These are phyloP conservation scores for Amaranthus palmeri DNA, from an alignment of 148 eudicot species.

Conservation along the genomic window DNA sequence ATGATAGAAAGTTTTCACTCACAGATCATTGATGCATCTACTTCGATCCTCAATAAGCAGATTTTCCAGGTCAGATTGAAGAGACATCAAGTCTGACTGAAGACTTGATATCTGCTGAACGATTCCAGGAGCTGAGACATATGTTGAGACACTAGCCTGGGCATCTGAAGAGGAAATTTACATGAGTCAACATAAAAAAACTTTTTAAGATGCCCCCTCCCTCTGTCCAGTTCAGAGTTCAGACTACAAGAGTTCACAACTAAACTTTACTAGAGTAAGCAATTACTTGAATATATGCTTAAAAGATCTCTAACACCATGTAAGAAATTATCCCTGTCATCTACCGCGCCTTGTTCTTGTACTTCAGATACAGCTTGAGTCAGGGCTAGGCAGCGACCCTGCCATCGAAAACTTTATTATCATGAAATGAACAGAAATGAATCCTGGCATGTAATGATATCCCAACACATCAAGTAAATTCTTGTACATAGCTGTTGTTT, in stretches of 20 bases:
- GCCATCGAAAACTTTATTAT: conserved; percentile 17
- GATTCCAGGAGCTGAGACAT: conserved; percentile 93
- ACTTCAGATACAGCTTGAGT: conserved; percentile 84
- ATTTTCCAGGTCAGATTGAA: conserved; percentile 91
- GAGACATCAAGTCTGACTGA: conserved; percentile 70
- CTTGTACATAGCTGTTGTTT: not conserved
- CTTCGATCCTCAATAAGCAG: conserved; percentile 84
- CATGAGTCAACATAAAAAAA: not conserved
- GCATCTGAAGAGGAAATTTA: conserved; percentile 51
- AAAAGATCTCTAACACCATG: conserved; percentile 97
- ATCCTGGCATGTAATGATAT: not conserved
- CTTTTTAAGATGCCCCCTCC: not conserved
- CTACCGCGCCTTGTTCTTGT: conserved; percentile 98
- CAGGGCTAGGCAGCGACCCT: conserved; percentile 78
- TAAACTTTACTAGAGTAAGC: not conserved
- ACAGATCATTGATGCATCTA: conserved; percentile 94
- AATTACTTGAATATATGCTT: conserved; percentile 90
- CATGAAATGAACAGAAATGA: not conserved
- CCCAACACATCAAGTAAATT: not conserved
- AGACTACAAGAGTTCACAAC: conserved; percentile 2
- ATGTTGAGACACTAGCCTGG: conserved; percentile 74
- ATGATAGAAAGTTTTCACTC: conserved; percentile 32
- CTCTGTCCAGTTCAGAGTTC: not conserved
- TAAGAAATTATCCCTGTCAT: conserved; percentile 87
- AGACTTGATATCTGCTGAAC: conserved; percentile 89